Conservation (phyloP, 306 rosid genomes). For the Ceratonia siliqua region DNA sequence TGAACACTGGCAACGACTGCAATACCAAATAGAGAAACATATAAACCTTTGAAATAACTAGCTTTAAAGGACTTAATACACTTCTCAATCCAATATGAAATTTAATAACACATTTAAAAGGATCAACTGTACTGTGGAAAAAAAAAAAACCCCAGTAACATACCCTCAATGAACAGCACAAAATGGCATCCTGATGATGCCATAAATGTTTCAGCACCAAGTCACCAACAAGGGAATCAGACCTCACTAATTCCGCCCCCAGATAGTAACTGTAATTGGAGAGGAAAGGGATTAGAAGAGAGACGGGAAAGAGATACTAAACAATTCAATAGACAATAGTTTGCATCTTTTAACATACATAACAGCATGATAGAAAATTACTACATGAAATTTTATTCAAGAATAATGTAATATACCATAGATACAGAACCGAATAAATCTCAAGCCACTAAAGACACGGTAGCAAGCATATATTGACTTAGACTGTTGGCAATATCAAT, state of each 20-base stretch:
- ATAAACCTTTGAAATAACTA: not conserved
- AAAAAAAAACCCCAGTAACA: not conserved
- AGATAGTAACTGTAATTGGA: constrained; percentile 59
- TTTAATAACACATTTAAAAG: not conserved
- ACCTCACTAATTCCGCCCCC: constrained; percentile 66
- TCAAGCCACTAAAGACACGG: not conserved
- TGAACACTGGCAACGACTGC: constrained; percentile 83
- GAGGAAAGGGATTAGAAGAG: not conserved
- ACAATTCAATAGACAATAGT: not conserved
- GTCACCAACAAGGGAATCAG: constrained; percentile 67
- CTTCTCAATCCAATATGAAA: not conserved
- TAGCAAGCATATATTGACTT: not conserved
- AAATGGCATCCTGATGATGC: constrained; percentile 89
- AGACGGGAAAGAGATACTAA: not conserved
- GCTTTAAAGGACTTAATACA: not conserved
- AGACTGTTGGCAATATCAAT: not conserved
- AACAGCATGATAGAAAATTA: not conserved
- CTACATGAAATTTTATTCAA: not conserved
- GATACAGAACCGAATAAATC: not conserved
- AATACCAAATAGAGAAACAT: not conserved
- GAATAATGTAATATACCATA: not conserved
- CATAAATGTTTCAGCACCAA: constrained; percentile 71
- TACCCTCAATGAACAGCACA: constrained; percentile 92
- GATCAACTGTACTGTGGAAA: not conserved
- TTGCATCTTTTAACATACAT: not conserved